phyloP scores from a whole-genome alignment of 73 alveolate genomes.

The Symbiodinium pilosum region DNA sequence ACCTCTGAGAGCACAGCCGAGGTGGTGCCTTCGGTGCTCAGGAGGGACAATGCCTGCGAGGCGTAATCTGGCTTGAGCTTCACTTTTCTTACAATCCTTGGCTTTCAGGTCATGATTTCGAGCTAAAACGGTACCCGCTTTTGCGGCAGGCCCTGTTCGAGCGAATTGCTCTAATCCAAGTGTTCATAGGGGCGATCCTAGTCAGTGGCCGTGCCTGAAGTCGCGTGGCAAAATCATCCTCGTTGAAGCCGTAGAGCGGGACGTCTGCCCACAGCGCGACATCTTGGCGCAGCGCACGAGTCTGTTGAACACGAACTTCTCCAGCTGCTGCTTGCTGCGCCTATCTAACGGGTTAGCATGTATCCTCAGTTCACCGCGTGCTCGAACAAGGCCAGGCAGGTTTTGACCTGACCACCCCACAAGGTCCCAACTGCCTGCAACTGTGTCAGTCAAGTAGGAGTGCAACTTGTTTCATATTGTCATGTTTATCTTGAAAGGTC shows the following conservation, averaged over 20 bases:
- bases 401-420: background rate
- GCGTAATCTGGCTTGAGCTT: background rate
- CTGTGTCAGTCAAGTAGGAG: background rate
- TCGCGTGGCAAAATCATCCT: background rate
- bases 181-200: no score
- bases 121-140: no score
- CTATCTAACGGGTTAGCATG: no score
- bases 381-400: background rate
- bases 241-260: constrained; percentile 6
- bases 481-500: no score
- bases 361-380: background rate
- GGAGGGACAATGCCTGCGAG: background rate
- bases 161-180: no score
- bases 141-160: no score
- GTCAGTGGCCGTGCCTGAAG: background rate
- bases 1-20: background rate
- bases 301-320: no score
- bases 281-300: background rate
- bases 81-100: no score
- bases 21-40: background rate
- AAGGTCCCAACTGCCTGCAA: no score
- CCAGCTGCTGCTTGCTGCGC: no score
- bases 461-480: background rate
- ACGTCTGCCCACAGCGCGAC: constrained; percentile 1
- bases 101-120: no score